These are phyloP conservation scores for Rubia yunnanensis DNA, from an alignment of 257 asterid genomes.

Conservation along the genomic window DNA sequence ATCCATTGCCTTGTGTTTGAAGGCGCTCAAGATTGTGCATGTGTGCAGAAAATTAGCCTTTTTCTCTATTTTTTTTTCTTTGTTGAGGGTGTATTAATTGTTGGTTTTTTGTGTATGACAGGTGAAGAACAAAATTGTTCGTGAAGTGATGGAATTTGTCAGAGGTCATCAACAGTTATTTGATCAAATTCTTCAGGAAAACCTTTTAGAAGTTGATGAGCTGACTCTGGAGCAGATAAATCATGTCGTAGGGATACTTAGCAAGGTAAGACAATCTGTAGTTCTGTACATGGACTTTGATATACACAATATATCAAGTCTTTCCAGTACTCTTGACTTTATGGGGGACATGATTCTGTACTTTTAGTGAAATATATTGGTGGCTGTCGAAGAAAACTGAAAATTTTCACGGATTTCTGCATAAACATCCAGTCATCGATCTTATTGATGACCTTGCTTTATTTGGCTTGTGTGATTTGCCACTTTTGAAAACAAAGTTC, in stretches of 20 bases:
- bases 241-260: constrained; percentile 70
- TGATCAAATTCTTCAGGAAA: constrained; percentile 83
- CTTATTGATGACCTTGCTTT: not conserved
- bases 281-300: not conserved
- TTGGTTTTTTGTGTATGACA: constrained; percentile 13
- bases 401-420: not conserved
- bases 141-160: constrained; percentile 70
- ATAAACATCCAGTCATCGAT: not conserved
- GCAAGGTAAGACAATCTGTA: constrained; percentile 53
- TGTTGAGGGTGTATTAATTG: not conserved
- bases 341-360: not conserved
- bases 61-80: not conserved
- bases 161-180: constrained; percentile 70
- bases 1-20: not conserved
- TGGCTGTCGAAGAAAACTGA: not conserved
- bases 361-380: not conserved
- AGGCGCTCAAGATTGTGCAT: not conserved
- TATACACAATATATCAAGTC: constrained; percentile 8
- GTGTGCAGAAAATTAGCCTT: not conserved
- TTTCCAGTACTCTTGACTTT: not conserved
- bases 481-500: not conserved
- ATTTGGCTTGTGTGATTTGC: not conserved
- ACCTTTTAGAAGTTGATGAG: constrained; percentile 65
- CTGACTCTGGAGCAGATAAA: constrained; percentile 64
- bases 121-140: constrained; percentile 93